phyloP scores from a whole-genome alignment of 2,329 filamentous ascomycete species.

The Ophiostoma montium region DNA sequence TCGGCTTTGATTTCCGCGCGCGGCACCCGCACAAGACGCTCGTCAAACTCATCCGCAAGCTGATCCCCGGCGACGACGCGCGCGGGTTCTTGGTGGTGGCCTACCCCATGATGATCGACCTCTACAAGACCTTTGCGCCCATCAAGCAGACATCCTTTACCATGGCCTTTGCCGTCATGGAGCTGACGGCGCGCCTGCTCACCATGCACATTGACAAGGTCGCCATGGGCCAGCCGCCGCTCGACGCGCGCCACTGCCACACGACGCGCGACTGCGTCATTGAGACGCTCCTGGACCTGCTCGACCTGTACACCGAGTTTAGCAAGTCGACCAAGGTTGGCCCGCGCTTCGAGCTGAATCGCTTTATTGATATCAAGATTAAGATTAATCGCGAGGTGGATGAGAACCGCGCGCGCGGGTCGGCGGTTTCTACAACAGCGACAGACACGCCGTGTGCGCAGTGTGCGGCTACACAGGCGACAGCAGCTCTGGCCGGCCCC shows the following conservation, averaged over 20 bases:
- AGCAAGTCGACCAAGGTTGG: slow-evolving; percentile 62
- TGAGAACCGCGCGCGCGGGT: slow-evolving; percentile 9
- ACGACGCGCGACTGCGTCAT: slow-evolving; percentile 34
- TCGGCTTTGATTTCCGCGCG: slow-evolving; percentile 85
- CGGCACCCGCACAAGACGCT: slow-evolving; percentile 77
- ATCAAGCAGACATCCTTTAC: slow-evolving; percentile 81
- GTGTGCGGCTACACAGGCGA: not conserved
- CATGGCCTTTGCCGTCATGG: slow-evolving; percentile 68
- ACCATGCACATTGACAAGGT: slow-evolving; percentile 38
- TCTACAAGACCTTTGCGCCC: slow-evolving; percentile 86
- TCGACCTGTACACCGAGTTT: slow-evolving; percentile 87
- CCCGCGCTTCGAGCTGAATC: slow-evolving; percentile 54
- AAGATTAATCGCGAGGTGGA: slow-evolving; percentile 71
- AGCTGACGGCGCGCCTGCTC: slow-evolving; percentile 61
- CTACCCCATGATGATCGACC: slow-evolving; percentile 72
- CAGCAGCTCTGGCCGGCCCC: not conserved
- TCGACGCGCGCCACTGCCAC: slow-evolving; percentile 14
- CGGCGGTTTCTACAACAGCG: too few species aligned
- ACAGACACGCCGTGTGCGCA: not conserved
- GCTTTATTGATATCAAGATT: slow-evolving; percentile 78
- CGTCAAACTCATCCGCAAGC: slow-evolving; percentile 58
- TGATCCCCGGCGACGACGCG: slow-evolving; percentile 33
- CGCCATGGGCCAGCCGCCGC: slow-evolving; percentile 14
- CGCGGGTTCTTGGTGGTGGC: slow-evolving; percentile 50
- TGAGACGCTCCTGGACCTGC: slow-evolving; percentile 78